These are phyloP conservation scores for Lactifluus volemus DNA, from an alignment of 768 basidiomycete species.

Conservation along the genomic window DNA sequence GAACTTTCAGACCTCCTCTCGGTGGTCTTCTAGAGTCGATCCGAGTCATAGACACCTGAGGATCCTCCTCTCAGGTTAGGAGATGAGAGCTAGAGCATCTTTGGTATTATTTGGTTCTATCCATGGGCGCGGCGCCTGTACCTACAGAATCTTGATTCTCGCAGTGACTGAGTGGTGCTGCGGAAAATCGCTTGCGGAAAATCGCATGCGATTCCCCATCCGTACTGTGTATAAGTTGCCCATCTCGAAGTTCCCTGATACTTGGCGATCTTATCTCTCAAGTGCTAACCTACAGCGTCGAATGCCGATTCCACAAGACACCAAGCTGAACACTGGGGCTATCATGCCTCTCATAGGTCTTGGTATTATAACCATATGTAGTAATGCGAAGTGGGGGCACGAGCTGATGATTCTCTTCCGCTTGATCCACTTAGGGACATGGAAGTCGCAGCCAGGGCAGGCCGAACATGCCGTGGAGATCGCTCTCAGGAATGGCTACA, in stretches of 20 bases:
- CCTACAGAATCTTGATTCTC: too few relatives aligned
- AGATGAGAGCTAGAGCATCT: too few relatives aligned
- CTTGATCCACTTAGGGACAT: conserved; percentile 45
- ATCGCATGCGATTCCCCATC: too few relatives aligned
- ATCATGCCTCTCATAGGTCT: conserved; percentile 47
- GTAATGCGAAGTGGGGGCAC: conserved; percentile 25
- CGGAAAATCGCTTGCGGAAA: too few relatives aligned
- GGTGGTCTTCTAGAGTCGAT: too few relatives aligned
- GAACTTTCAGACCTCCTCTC: too few relatives aligned
- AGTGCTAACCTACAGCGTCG: background rate
- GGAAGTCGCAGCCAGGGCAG: conserved; percentile 62
- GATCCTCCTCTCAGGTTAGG: too few relatives aligned
- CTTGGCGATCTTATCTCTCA: background rate
- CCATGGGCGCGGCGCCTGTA: too few relatives aligned
- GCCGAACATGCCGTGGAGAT: conserved; percentile 67
- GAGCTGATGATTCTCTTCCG: background rate
- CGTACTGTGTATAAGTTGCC: too few relatives aligned
- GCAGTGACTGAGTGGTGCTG: too few relatives aligned
- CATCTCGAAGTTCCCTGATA: background rate
- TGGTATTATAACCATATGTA: conserved; percentile 47
- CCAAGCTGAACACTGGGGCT: conserved; percentile 66
- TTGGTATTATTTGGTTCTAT: too few relatives aligned
- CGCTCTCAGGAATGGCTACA: conserved; percentile 70
- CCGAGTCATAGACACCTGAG: too few relatives aligned
- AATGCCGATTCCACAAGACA: conserved; percentile 7